Evolutionary conservation across 176 grass and related monocot genomes (phyloP).

Genomic region (Oryza glaberrima): DNA sequence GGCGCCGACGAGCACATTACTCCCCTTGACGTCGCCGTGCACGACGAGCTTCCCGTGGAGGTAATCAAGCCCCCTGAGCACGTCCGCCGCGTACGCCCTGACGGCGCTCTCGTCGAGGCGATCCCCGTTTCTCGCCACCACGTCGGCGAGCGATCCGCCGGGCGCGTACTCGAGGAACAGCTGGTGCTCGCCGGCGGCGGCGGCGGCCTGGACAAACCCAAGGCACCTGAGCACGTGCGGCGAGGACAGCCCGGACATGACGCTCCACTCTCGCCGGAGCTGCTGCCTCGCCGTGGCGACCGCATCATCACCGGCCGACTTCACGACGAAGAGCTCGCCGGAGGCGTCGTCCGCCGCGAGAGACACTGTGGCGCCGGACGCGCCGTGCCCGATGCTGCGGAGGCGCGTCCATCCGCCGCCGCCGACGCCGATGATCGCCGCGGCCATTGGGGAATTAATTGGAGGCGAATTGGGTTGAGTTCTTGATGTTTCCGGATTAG

Average conservation of each 20-base stretch:
- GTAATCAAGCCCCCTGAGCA: slow-evolving; percentile 49
- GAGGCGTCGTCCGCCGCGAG: slow-evolving; percentile 17
- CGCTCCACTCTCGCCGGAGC: slow-evolving; percentile 44
- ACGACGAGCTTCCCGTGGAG: slow-evolving; percentile 45
- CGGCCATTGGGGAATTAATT: neutral
- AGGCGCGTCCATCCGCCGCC: slow-evolving; percentile 37
- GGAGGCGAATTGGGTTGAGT: neutral
- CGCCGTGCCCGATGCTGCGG: slow-evolving; percentile 31
- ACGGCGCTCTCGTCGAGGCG: slow-evolving; percentile 42
- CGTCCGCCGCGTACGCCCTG: slow-evolving; percentile 15
- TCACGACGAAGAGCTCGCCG: slow-evolving; percentile 48
- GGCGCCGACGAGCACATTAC: slow-evolving; percentile 51
- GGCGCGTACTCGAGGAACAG: slow-evolving; percentile 63
- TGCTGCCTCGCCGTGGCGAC: neutral
- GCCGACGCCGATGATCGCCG: neutral
- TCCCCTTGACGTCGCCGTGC: slow-evolving; percentile 66
- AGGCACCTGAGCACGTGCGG: slow-evolving; percentile 45
- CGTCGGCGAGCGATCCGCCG: slow-evolving; percentile 58
- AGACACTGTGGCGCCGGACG: slow-evolving; percentile 39
- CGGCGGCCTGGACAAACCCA: neutral
- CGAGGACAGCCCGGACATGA: slow-evolving; percentile 42
- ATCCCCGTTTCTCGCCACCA: slow-evolving; percentile 34
- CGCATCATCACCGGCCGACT: slow-evolving; percentile 21
- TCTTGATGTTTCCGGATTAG: neutral
- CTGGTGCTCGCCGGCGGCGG: neutral